Evolutionary conservation across 495 filamentous ascomycete species (phyloP), one percentile per base, ranked within the genome.

Genomic region (Penicilliopsis zonata): DNA sequence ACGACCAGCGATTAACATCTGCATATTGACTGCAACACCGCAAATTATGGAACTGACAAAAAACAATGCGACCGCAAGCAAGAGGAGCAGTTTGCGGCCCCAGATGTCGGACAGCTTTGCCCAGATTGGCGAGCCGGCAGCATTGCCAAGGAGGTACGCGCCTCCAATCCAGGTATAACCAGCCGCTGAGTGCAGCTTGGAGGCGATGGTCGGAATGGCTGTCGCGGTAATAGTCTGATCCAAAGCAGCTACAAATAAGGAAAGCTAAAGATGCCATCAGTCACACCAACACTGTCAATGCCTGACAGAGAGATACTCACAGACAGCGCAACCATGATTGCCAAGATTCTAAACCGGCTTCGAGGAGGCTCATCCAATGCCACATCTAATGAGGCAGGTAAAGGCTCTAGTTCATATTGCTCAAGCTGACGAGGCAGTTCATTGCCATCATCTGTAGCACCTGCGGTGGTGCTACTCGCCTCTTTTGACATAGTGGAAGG

Each of bases 91-190:
- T 36, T 74, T 76, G 4, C 73, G 59, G 4, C 74, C 73, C 69
- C 68, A 78, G 24, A 78, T 76, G 43, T 77, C 72, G 7, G 62
- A 68, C 3, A 72, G 41, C 30, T 72, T 74, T 3, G 61, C 63
- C 72, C 72, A 78, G 23, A 74, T 66, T 16, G 67, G 58, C 4
- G 55, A 50, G 18, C 55, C 58, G n/a, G 70, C 67, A 0, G 70
- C 64, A 45, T 63, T 68, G 3, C 67, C 65, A 12, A 72, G 57
- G 21, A 72, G 50, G 41, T 78, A 85, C 8, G 78, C 74, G 24
- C 66, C 71, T 13, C 76, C 76, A 35, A 82, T 74, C 77, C 77
- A 80, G 19, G 66, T 59, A 49, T 77, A 78, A 15, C 76, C 75
- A 2, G 69, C 51, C 5, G 67, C 65, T 10, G 73, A 72, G 19